Conservation (phyloP, 2,329 filamentous ascomycete genomes). For the Biscogniauxia mediterranea region DNA sequence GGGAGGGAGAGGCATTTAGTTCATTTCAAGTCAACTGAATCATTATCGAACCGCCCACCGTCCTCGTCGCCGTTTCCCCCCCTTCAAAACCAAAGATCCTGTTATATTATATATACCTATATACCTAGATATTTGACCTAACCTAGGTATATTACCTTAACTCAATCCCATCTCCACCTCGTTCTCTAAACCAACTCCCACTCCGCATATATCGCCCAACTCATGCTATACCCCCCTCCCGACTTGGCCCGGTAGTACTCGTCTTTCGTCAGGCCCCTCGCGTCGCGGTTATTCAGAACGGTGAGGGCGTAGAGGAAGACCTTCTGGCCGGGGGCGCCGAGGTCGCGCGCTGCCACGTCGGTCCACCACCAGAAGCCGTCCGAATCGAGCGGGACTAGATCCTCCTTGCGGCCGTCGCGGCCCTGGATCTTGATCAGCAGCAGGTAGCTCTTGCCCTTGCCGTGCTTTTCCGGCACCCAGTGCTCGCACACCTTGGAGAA, state of each 20-base stretch:
- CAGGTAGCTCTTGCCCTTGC: slow-evolving; percentile 63
- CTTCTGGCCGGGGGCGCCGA: slow-evolving; percentile 69
- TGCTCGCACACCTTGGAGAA: slow-evolving; percentile 79
- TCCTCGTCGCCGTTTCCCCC: too few species aligned
- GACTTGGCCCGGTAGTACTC: slow-evolving; percentile 44
- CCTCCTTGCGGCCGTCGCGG: slow-evolving; percentile 63
- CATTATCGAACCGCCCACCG: too few species aligned
- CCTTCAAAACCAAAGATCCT: background rate
- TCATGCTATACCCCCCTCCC: slow-evolving; percentile 43
- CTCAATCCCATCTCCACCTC: background rate
- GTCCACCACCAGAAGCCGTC: slow-evolving; percentile 80
- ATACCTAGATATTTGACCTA: background rate
- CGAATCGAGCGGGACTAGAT: slow-evolving; percentile 70
- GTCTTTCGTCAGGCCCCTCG: slow-evolving; percentile 47
- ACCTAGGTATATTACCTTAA: too few species aligned
- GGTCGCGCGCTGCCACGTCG: slow-evolving; percentile 64
- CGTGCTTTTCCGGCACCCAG: slow-evolving; percentile 71
- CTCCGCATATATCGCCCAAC: slow-evolving; percentile 42
- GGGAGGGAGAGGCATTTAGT: too few species aligned
- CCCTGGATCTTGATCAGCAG: slow-evolving; percentile 69
- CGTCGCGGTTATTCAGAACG: slow-evolving; percentile 44
- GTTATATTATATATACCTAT: background rate
- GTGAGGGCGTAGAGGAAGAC: slow-evolving; percentile 63
- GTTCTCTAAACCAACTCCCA: slow-evolving; percentile 49
- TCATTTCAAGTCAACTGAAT: too few species aligned